Evolutionary conservation across 305 asterid species (phyloP).

Genomic region (Fraxinus sp.): DNA sequence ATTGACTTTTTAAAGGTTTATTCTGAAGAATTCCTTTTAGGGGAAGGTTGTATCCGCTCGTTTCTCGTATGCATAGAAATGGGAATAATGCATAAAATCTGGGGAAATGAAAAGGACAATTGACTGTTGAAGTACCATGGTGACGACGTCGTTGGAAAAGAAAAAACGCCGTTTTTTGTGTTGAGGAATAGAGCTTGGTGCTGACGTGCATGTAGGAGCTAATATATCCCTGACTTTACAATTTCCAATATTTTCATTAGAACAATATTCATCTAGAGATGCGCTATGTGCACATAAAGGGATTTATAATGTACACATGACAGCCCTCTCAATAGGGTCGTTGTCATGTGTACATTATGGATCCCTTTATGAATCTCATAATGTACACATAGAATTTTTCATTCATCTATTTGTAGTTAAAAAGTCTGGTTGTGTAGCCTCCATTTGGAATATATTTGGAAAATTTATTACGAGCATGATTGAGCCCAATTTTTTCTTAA

Average conservation of each 20-base stretch:
- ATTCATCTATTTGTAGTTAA: background rate
- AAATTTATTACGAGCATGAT: too few species aligned
- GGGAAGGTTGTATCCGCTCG: background rate
- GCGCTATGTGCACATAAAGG: too few species aligned
- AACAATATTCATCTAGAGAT: background rate
- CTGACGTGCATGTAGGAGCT: background rate
- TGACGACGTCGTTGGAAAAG: background rate
- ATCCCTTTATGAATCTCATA: too few species aligned
- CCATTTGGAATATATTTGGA: background rate
- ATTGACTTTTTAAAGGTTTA: background rate
- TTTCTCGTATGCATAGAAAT: background rate
- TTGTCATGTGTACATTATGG: too few species aligned
- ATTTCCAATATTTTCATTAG: background rate
- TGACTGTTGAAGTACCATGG: conserved; percentile 4
- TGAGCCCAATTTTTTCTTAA: too few species aligned
- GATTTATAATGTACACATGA: too few species aligned
- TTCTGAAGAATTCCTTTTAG: background rate
- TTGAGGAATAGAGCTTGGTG: background rate
- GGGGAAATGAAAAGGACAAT: background rate
- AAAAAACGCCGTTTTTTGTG: background rate
- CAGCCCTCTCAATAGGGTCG: too few species aligned
- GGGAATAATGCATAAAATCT: conserved; percentile 15
- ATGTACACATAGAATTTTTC: too few species aligned
- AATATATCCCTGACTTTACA: background rate
- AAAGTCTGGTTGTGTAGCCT: background rate